Base-by-base conservation (phyloP, 306 rosid species). In the Castanopsis chinensis region DNA sequence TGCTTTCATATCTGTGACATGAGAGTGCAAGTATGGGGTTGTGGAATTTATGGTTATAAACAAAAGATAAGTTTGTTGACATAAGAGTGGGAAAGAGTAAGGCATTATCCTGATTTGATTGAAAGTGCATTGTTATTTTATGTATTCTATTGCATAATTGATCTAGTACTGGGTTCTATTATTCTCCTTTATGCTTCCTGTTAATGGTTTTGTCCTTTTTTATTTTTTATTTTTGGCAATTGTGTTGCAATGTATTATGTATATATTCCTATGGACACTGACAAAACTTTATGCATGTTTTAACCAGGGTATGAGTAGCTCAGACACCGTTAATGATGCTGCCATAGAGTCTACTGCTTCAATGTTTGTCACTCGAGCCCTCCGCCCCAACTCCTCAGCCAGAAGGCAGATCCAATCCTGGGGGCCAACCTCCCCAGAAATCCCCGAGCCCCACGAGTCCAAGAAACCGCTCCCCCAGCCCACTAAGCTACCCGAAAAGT, bases 281-380 rank as follows among this genome's bases (percentile, higher is more conserved):
- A 59, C 68, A 45, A 70, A 43, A 57, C 58, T 17, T 76, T 17
- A n/a, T n/a, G 19, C 67, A 4, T 84, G 1, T 75, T 68, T 87
- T 59, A 75, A 33, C 59, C 83, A 92, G 98, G 93, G 81, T 49
- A 91, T 69, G 67, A 80, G 79, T 81, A 86, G 91, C 85, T 71
- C 91, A 32, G 92, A 89, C 76, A 75, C 83, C 17, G 81, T 84
- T 75, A 32, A 84, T 51, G 88, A 86, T 73, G 82, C 88, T 19
- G 49, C 79, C 27, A n/a, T 83, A 72, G 91, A 86, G 85, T 75
- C 86, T 78, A 51, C 92, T 79, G 73, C 83, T 12, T 57, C 73
- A 18, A 85, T 86, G 41, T 89, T 87, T 85, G 54, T 80, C 55
- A n/a, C n/a, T n/a, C n/a, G n/a, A n/a, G n/a, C n/a, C n/a, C n/a